These are phyloP conservation scores for Drechslera avenae DNA, from an alignment of 2,329 filamentous ascomycete genomes.

Conservation along the genomic window DNA sequence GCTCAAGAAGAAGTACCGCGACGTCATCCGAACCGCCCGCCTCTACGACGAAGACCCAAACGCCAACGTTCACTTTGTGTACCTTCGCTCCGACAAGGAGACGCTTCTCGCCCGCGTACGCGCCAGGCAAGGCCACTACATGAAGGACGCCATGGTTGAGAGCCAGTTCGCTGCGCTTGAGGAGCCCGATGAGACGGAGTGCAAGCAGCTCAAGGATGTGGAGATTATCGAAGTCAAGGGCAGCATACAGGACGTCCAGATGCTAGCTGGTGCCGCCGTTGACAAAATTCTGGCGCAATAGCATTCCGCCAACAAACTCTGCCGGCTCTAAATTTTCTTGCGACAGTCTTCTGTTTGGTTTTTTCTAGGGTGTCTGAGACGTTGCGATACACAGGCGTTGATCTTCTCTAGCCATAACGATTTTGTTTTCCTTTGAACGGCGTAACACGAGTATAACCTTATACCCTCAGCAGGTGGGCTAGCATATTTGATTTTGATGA, in stretches of 20 bases:
- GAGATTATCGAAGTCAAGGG: conserved; percentile 55
- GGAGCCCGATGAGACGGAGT: conserved; percentile 71
- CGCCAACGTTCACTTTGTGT: conserved; percentile 80
- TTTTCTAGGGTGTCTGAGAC: too few relatives aligned
- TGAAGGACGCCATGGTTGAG: conserved; percentile 94
- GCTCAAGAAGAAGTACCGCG: conserved; percentile 95
- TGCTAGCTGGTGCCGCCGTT: conserved; percentile 48
- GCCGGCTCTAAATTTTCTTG: conserved; percentile 4
- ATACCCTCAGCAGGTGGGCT: not conserved
- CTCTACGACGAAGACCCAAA: conserved; percentile 54
- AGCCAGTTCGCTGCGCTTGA: conserved; percentile 92
- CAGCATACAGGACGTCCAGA: conserved; percentile 47
- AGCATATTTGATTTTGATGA: not conserved
- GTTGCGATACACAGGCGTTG: too few relatives aligned
- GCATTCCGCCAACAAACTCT: not conserved
- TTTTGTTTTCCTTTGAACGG: conserved; percentile 12
- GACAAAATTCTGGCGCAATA: conserved; percentile 36
- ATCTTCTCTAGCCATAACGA: not conserved
- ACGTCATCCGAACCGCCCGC: conserved; percentile 61
- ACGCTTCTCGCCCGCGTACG: conserved; percentile 77
- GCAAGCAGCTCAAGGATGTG: conserved; percentile 53
- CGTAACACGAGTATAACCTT: not conserved
- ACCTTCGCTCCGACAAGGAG: conserved; percentile 77
- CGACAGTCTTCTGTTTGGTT: not conserved
- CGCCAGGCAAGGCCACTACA: conserved; percentile 82